These are phyloP conservation scores for Martiniozyma abietophila DNA, from an alignment of 805 yeast genomes.

Conservation along the genomic window DNA sequence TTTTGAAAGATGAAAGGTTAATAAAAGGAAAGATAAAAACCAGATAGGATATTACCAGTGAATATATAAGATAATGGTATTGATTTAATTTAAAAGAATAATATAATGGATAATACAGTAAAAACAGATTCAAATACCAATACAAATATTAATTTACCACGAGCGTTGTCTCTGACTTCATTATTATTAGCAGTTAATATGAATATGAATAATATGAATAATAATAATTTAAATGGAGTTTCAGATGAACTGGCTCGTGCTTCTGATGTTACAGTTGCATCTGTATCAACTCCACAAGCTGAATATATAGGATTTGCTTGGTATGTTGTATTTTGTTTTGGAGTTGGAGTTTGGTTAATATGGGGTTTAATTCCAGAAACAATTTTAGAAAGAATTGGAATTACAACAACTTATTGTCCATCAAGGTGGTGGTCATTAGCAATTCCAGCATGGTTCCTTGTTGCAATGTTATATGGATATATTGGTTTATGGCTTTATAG, in stretches of 20 bases:
- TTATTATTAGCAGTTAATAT: too few relatives aligned
- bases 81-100: too few relatives aligned
- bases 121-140: too few relatives aligned
- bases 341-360: slow-evolving; percentile 44
- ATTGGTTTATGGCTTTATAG: slow-evolving; percentile 63
- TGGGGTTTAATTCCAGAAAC: slow-evolving; percentile 72
- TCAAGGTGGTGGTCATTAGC: slow-evolving; percentile 89
- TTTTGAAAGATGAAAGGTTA: too few relatives aligned
- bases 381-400: slow-evolving; percentile 42
- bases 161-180: not conserved
- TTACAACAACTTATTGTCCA: slow-evolving; percentile 74
- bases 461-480: slow-evolving; percentile 66
- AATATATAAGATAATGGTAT: too few relatives aligned
- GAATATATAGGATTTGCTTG: slow-evolving; percentile 88
- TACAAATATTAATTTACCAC: too few relatives aligned
- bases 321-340: slow-evolving; percentile 55
- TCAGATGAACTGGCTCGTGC: slow-evolving; percentile 54
- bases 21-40: too few relatives aligned
- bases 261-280: slow-evolving; percentile 55
- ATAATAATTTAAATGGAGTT: slow-evolving; percentile 14
- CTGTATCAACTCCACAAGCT: slow-evolving; percentile 44
- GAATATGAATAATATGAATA: slow-evolving; percentile 12
- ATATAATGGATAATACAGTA: too few relatives aligned
- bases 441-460: slow-evolving; percentile 60
- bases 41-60: too few relatives aligned